Conservation (phyloP, 495 filamentous ascomycete species). For the Aspergillus asperescens region DNA sequence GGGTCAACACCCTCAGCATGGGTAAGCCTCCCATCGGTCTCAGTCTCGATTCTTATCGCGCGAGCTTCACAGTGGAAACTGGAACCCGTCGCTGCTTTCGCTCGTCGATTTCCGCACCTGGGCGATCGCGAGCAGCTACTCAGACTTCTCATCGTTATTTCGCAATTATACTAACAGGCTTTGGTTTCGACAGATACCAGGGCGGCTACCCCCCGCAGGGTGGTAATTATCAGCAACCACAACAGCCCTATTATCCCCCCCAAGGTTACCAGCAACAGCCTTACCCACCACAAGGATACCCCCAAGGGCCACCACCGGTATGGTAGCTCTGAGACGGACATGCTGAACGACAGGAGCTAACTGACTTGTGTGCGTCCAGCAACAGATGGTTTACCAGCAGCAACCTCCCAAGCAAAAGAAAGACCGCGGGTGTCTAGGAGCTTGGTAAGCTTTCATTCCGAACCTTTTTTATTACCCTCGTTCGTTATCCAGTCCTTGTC, state of each 20-base stretch:
- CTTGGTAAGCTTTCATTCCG: conserved; percentile 44
- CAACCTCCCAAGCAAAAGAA: conserved; percentile 48
- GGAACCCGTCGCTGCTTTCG: not conserved
- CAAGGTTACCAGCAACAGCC: conserved; percentile 15
- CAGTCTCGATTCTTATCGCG: not conserved
- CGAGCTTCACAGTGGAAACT: not conserved
- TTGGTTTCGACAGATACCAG: conserved; percentile 1
- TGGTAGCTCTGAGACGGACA: conserved; percentile 13
- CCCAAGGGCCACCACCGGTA: conserved; percentile 17
- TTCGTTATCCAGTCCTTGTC: not conserved
- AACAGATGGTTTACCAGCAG: conserved; percentile 54
- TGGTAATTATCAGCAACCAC: conserved; percentile 1
- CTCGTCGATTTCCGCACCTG: not conserved
- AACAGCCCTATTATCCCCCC: conserved; percentile 7
- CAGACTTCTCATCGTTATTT: not conserved
- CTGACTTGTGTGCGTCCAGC: not conserved
- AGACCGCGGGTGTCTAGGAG: conserved; percentile 56
- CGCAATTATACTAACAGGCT: not conserved
- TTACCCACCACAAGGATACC: conserved; percentile 10
- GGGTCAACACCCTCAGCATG: conserved; percentile 20
- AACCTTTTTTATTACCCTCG: not conserved
- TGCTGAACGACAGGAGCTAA: not conserved
- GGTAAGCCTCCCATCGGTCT: conserved; percentile 16
- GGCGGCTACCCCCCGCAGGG: conserved; percentile 14
- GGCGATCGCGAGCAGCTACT: not conserved